Evolutionary conservation across 495 filamentous ascomycete species (phyloP), one percentile per base, ranked within the genome.

Genomic region (Hypoxylon rickii): DNA sequence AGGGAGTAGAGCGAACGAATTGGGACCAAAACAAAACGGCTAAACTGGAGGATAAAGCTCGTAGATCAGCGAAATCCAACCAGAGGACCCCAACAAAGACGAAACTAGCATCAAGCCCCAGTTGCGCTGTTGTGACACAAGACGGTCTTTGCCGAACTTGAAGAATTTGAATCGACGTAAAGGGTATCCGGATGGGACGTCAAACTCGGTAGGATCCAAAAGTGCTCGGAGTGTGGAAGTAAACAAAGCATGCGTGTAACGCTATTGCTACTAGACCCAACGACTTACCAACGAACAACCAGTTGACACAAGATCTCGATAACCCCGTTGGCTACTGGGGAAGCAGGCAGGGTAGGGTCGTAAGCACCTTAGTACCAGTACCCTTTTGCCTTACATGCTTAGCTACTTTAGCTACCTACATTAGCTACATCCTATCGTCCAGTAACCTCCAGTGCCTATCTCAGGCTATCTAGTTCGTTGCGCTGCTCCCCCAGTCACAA

Each of bases 221-320:
- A 34, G 37, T 34, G 26, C 32, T 21, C 20, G n/a, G 38, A 63
- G 32, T 50, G 33, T 57, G 52, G 58, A 39, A 49, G 44, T 63
- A 63, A 63, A 63, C 53, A 63, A 44, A 52, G 41, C 59, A 58
- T 54, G 52, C 59, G 53, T 63, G 59, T 20, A 58, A 63, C 59
- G 42, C 48, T 53, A 49, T 57, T 18, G 46, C 45, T 47, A 52
- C 31, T 48, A 32, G 29, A 29, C 24, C n/a, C 10, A 29, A 29
- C 24, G 24, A 29, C 10, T 47, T 53, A 53, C 49, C 59, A 46
- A 15, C 43, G 38, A 50, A 54, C 45, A 43, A 39, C 48, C 38
- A 39, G 33, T 53, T 43, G 51, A 40, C 32, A 47, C 48, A 54
- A 63, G 53, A 57, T 57, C 53, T 63, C 43, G 59, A 57, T 63